Base-by-base conservation (phyloP, 2,329 filamentous ascomycete species). In the Westerdykella sp. region DNA sequence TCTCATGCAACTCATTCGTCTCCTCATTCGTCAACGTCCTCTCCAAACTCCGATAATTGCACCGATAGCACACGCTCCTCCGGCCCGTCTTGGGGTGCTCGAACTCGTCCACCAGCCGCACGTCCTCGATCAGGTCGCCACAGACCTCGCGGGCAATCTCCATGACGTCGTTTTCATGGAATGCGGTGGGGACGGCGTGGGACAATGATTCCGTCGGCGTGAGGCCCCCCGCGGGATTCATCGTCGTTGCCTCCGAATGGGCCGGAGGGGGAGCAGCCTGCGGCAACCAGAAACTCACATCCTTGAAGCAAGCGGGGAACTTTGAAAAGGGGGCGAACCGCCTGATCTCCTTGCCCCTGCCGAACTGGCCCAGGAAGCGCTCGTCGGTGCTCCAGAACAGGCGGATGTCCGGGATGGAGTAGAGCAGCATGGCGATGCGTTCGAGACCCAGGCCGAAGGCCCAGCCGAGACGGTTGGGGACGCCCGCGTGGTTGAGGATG, bases 151-250 rank as follows among this genome's bases (percentile, higher is more conserved):
- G 82, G 14, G 96, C 86, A 44, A 96, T 78, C 69, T 97, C 93
- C 91, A 97, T 97, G 40, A 97, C 75, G 67, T 98, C 93, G 69
- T 97, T 97, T 65, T 94, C 90, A 66, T 97, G 91, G 62, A 95
- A 88, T 0, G 68, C 59, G 7, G 9, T 35, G 7, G 32, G n/a
- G 16, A 18, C 32, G 16, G 5, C 7, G 16, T n/a, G 15, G 16
- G 36, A 22, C 2, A 50, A 38, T 4, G 36, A 18, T 18, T 14
- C n/a, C 5, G 36, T 38, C 22, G 16, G 21, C 10, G 36, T 22
- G 18, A 38, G 36, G 15, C 36, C 36, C 11, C 36, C 36, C n/a
- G 36, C 16, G 21, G 36, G 16, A 25, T 5, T 38, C 7, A 16
- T 22, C 25, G 25, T 5, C 11, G 25, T 28, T 4, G 25, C 2